phyloP scores from a whole-genome alignment of 1,139 yeast species.

The Lizanozyma gosingica region DNA sequence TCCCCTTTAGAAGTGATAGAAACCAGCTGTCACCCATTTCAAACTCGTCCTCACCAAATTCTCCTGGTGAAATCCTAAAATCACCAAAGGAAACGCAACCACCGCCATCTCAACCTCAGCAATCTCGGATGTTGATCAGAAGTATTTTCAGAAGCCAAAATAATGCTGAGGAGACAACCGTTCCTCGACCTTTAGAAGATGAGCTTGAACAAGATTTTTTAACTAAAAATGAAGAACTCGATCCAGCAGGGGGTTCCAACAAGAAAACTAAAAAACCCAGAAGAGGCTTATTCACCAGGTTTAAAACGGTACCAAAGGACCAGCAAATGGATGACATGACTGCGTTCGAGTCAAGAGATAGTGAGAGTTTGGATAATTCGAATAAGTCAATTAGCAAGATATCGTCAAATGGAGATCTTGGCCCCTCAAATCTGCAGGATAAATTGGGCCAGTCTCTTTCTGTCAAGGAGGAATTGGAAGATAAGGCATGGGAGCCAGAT shows the following conservation, averaged over 20 bases:
- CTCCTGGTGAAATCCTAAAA: background rate
- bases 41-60: background rate
- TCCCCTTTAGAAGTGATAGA: conserved; percentile 38
- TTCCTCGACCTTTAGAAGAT: conserved; percentile 2
- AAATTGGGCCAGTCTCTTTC: background rate
- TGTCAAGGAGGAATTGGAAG: background rate
- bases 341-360: conserved; percentile 5
- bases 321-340: conserved; percentile 10
- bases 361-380: conserved; percentile 9
- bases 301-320: conserved; percentile 16
- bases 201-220: conserved; percentile 8
- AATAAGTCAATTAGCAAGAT: background rate
- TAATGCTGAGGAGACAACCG: conserved; percentile 1
- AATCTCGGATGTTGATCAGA: conserved; percentile 6
- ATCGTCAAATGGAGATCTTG: conserved; percentile 1
- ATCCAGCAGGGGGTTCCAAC: background rate
- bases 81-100: conserved; percentile 7
- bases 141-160: conserved; percentile 1
- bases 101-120: conserved; percentile 4
- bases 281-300: conserved; percentile 33
- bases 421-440: background rate
- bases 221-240: background rate
- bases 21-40: conserved; percentile 10
- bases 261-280: conserved; percentile 19
- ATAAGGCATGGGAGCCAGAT: conserved; percentile 22